Base-by-base conservation (phyloP, 192 early-diverging fungal genomes). In the Powellomyces hirtus region DNA sequence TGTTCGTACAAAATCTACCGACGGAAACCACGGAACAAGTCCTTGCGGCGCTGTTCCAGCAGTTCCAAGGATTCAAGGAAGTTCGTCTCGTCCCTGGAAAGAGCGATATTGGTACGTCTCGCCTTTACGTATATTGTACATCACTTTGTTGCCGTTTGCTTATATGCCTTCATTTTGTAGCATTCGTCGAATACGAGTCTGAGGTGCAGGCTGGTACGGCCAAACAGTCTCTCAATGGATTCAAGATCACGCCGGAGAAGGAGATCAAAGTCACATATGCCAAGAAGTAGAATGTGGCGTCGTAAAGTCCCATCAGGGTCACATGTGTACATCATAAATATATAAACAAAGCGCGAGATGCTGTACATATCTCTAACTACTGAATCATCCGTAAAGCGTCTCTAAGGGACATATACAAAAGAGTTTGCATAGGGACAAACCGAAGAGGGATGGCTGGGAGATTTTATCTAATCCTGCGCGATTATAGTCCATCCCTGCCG, bases 171-270 rank as follows among this genome's bases (percentile, higher is more conserved):
- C 40, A 27, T 60, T 34, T 55, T 27, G 29, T 57, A 84, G 94
- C 95, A 0, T 99, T 99, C 81, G 94, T 98, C 44, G 95, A 98
- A 77, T 99, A 93, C 74, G 92, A 90, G 30, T 83, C 82, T n/a
- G 97, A 96, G 34, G 65, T 80, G 14, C 90, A 93, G 64, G 85
- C 93, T 1, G 87, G 84, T n/a, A 72, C 81, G 33, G 95, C 93
- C 57, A 93, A 93, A 72, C 79, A 80, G 33, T 81, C 87, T 16
- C 75, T 94, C 49, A 69, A 90, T 38, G 82, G 78, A 38, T 86
- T 85, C 70, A 75, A 79, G 67, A 84, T 94, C 63, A 75, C 77
- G 10, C 76, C 80, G 7, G 88, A 87, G 34, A 79, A 89, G 56
- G 84, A 82, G 68, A 88, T 95, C 70, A 92, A 91, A 75, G 90